Base-by-base conservation (phyloP, 495 filamentous ascomycete species). In the Aspergillus steynii region DNA sequence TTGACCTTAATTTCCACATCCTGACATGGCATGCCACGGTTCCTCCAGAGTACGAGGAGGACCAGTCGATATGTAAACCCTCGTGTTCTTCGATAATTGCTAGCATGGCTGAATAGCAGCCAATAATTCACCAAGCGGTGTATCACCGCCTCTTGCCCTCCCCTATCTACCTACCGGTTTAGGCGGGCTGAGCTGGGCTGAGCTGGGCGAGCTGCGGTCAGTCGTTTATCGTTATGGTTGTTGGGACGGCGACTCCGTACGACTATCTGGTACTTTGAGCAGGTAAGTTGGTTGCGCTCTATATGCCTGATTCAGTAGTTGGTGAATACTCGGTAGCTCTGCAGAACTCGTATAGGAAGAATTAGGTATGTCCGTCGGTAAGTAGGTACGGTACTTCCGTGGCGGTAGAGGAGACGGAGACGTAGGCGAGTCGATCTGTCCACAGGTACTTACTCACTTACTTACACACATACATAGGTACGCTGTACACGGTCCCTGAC, bases 121-220 rank as follows among this genome's bases (percentile, higher is more conserved):
- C 62, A 64, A 64, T 64, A 48, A 53, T 51, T 20, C 53, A 54
- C 5, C 48, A 46, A 60, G 62, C 62, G 62, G 62, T 64, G 58
- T 57, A 64, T 64, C 62, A 64, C 58, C 58, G 62, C 62, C 48
- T 31, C 42, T 64, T 64, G 20, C 5, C 2, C 2, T 14, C 26
- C 28, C 28, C 28, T 53, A 14, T 29, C 20, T 20, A 20, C 20
- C 20, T 20, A 20, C 20, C 20, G 20, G 20, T 20, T 20, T 5
- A 15, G 34, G 4, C 8, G 29, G 14, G 53, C 20, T 27, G 29
- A 10, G 52, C 27, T n/a, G 53, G 29, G 53, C 53, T 25, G 20
- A 31, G 53, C 34, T 6, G 34, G 20, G 27, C 31, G 20, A 20
- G 20, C 20, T 49, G n/a, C 10, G n/a, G 31, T 34, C 31, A 34